These are phyloP conservation scores for Medicago lupulina DNA, from an alignment of 306 rosid genomes.

Conservation along the genomic window DNA sequence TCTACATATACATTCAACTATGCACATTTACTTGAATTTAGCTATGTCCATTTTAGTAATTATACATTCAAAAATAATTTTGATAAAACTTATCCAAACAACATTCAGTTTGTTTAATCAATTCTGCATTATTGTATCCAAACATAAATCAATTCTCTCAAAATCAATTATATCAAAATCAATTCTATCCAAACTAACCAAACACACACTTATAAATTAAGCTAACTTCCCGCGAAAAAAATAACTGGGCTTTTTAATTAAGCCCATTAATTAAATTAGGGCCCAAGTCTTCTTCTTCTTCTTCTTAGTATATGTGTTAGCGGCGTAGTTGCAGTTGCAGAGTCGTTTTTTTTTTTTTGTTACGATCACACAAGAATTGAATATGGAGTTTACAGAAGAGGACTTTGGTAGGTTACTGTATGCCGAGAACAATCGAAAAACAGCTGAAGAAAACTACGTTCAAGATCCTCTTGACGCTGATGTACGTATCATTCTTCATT, in stretches of 20 bases:
- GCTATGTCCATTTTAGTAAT: too few species aligned
- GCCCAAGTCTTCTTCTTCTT: conserved; percentile 7
- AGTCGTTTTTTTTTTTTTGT: not conserved
- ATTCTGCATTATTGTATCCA: too few species aligned
- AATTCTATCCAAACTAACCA: too few species aligned
- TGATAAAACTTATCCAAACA: too few species aligned
- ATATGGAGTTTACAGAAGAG: conserved; percentile 69
- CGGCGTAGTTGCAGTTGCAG: conserved; percentile 2
- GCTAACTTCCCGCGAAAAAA: conserved; percentile 23
- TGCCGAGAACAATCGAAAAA: conserved; percentile 62
- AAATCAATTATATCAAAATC: too few species aligned
- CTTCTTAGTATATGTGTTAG: not conserved
- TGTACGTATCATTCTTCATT: conserved; percentile 47
- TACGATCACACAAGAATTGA: not conserved
- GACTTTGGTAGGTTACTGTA: conserved; percentile 63
- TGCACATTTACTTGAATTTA: too few species aligned
- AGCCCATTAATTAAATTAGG: conserved; percentile 13
- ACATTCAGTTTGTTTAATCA: too few species aligned
- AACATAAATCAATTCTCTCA: too few species aligned
- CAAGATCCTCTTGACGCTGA: conserved; percentile 74
- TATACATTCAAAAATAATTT: too few species aligned
- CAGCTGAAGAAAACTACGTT: conserved; percentile 66
- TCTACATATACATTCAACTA: too few species aligned
- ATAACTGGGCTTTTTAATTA: not conserved
- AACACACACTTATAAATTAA: too few species aligned